phyloP scores from a whole-genome alignment of 495 filamentous ascomycete genomes.

The Podospora conica region DNA sequence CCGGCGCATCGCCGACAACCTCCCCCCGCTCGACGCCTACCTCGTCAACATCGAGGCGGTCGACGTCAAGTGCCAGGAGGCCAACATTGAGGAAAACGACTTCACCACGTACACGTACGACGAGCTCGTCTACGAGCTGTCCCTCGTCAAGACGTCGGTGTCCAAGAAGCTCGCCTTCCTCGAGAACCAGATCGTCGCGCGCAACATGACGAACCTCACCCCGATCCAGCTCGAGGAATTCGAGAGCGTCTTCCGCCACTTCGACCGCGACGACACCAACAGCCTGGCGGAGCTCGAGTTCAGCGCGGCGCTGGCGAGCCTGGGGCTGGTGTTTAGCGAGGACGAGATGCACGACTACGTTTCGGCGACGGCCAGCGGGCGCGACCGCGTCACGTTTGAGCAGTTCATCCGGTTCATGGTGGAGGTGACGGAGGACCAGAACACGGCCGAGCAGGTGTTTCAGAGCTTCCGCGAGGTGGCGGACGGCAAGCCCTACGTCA shows the following conservation, averaged over 20 bases:
- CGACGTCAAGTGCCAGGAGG: slow-evolving; percentile 84
- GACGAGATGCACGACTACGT: slow-evolving; percentile 95
- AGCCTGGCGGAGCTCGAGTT: slow-evolving; percentile 92
- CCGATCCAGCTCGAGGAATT: slow-evolving; percentile 98
- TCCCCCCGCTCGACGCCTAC: slow-evolving; percentile 82
- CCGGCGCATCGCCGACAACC: slow-evolving; percentile 66
- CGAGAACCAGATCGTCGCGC: slow-evolving; percentile 92
- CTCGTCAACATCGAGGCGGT: slow-evolving; percentile 74
- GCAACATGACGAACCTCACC: slow-evolving; percentile 97
- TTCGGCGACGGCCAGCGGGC: slow-evolving; percentile 65
- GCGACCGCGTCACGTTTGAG: slow-evolving; percentile 82
- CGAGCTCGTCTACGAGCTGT: slow-evolving; percentile 89
- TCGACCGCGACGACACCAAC: slow-evolving; percentile 89
- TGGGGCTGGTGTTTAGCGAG: slow-evolving; percentile 91
- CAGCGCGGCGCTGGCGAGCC: slow-evolving; percentile 83
- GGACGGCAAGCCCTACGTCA: slow-evolving; percentile 97
- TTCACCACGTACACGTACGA: slow-evolving; percentile 97
- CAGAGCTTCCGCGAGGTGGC: slow-evolving; percentile 95
- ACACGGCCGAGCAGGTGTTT: slow-evolving; percentile 95
- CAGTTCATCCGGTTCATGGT: slow-evolving; percentile 99
- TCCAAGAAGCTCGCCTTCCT: slow-evolving; percentile 93
- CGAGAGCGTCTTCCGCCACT: slow-evolving; percentile 94
- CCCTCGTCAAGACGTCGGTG: slow-evolving; percentile 81
- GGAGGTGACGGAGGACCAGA: slow-evolving; percentile 95
- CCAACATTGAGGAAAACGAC: slow-evolving; percentile 98